Percentiles rank a stretch among this genome's conserved stretches.
Conservation (phyloP, 2,329 filamentous ascomycete species). For the Ascocoryne sarcoides region DNA sequence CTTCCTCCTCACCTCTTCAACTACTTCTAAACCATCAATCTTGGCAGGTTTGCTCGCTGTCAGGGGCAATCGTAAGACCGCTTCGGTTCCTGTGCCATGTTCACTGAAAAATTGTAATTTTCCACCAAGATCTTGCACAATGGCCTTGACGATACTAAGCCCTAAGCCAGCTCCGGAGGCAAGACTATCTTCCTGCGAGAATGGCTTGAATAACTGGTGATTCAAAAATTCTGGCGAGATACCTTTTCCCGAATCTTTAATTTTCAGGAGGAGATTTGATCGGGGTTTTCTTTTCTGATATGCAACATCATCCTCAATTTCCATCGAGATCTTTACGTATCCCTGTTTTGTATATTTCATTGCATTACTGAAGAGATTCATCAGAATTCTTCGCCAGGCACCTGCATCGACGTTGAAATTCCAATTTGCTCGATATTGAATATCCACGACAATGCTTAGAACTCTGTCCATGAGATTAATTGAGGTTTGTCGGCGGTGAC, state of each 20-base stretch:
- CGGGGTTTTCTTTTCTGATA: slow-evolving; percentile 9
- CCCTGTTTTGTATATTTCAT: slow-evolving; percentile 52
- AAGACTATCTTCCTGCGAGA: slow-evolving; percentile 53
- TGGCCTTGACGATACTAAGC: slow-evolving; percentile 51
- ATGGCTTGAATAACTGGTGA: slow-evolving; percentile 51
- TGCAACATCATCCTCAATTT: slow-evolving; percentile 19
- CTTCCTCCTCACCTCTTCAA: slow-evolving; percentile 13
- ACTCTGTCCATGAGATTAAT: slow-evolving; percentile 6
- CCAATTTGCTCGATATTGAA: slow-evolving; percentile 41
- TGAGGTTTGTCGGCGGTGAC: slow-evolving; percentile 10
- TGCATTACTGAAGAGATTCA: slow-evolving; percentile 55
- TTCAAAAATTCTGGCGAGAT: slow-evolving; percentile 54
- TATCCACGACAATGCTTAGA: slow-evolving; percentile 42
- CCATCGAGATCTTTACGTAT: slow-evolving; percentile 37
- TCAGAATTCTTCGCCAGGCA: slow-evolving; percentile 41
- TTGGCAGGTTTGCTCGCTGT: slow-evolving; percentile 7
- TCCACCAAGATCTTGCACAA: slow-evolving; percentile 51
- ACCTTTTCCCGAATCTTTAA: slow-evolving; percentile 56
- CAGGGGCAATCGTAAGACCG: slow-evolving; percentile 28
- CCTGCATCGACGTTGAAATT: slow-evolving; percentile 46
- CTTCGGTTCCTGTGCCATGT: slow-evolving; percentile 44
- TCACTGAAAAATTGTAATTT: slow-evolving; percentile 48
- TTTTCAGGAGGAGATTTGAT: slow-evolving; percentile 32
- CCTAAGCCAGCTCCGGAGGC: slow-evolving; percentile 54
- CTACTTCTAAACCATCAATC: slow-evolving; percentile 6